Evolutionary conservation across 345 rosid species (phyloP), one percentile per base, ranked within the genome.

Genomic region (Eutrema heterophyllum): DNA sequence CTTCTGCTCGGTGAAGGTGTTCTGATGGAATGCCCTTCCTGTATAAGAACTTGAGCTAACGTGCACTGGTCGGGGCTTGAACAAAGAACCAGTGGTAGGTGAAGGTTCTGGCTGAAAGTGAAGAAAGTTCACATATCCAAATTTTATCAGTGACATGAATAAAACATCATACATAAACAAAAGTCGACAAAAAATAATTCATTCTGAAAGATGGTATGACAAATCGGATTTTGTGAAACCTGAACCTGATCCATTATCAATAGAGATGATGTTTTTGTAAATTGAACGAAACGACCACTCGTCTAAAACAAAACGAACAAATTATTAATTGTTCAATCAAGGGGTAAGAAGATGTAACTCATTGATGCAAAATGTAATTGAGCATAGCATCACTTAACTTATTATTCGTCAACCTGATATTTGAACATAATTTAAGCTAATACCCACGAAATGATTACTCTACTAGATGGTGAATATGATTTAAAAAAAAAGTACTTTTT

Each of bases 61-160:
- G 51, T 68, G 79, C 33, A 68, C 57, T 26, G 79, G 79, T 43
- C 64, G 69, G 29, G 88, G 87, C 78, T 92, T 90, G 41, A 77
- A 52, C 69, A 95, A 81, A 61, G 98, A 87, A 51, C 99, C 99
- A 7, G 97, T 88, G 53, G 99, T 90, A 62, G 98, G 99, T 53
- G 98, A 95, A 67, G 98, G 98, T 78, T 92, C 99, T 32, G 86
- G 86, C 99, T 92, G 87, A 77, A 80, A 81, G 72, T 43, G 54
- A 72, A 54, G 55, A 81, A 46, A 68, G 58, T 45, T 54, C 7
- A 44, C 30, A 21, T 6, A 63, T 26, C 51, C 49, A 49, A 48
- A 58, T 12, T 16, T 14, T 3, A 39, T 69, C 51, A 73, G 61
- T 74, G 75, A 38, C 51, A 64, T 59, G 48, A 12, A 57, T 38